Conservation (phyloP, 179 eudicot genomes). For the Patellifolia procumbens region DNA sequence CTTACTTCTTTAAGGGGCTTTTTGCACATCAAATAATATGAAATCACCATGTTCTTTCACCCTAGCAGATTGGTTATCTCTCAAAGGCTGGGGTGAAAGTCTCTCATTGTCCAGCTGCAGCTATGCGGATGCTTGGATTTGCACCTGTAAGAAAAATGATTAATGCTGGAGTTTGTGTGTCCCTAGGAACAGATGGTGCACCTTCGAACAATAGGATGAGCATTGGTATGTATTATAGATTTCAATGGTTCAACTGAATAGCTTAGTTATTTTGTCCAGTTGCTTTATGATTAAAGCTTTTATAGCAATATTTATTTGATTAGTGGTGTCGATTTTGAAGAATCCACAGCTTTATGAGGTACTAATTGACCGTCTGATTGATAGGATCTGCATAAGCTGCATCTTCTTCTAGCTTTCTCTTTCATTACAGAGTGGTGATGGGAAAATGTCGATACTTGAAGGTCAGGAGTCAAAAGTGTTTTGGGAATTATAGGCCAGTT, state of each 20-base stretch:
- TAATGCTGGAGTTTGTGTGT: constrained; percentile 73
- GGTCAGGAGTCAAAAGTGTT: neutral
- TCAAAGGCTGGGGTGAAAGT: constrained; percentile 78
- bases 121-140: constrained; percentile 95
- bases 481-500: neutral
- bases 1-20: neutral
- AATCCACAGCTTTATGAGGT: neutral
- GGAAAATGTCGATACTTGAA: neutral
- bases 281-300: neutral
- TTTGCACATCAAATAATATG: neutral
- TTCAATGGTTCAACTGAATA: neutral
- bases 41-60: constrained; percentile 5
- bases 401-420: constrained; percentile 5
- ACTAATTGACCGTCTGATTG: neutral
- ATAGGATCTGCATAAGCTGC: neutral
- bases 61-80: constrained; percentile 61
- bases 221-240: constrained; percentile 50
- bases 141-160: constrained; percentile 88
- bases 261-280: neutral
- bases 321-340: neutral
- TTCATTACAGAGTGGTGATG: neutral
- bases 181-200: constrained; percentile 94
- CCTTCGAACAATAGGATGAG: constrained; percentile 97
- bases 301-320: neutral
- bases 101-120: constrained; percentile 97